Conservation (phyloP, 1,139 yeast genomes). For the Blastobotrys illinoisensis region DNA sequence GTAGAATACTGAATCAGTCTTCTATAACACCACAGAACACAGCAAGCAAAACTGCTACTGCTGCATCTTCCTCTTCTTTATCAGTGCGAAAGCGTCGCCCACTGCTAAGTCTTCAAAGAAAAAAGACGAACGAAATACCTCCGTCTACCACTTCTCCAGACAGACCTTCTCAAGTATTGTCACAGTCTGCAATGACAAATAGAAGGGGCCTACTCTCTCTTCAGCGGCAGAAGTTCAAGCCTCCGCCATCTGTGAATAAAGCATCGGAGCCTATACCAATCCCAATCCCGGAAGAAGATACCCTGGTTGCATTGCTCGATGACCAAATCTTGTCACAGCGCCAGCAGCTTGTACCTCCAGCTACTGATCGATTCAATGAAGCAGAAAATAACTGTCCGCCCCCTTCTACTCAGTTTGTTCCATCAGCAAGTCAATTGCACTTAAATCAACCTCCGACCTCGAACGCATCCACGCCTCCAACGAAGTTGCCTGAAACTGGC, state of each 20-base stretch:
- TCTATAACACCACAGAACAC: neutral
- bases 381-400: neutral
- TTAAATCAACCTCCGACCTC: neutral
- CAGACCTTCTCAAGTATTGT: neutral
- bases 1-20: neutral
- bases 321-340: neutral
- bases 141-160: neutral
- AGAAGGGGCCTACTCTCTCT: neutral
- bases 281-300: neutral
- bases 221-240: neutral
- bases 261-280: too few relatives aligned
- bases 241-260: neutral
- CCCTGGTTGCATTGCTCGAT: neutral
- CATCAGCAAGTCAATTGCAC: neutral
- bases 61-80: neutral
- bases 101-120: neutral
- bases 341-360: neutral
- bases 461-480: neutral
- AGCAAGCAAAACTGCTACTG: neutral
- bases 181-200: neutral
- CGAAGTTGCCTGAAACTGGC: conserved; percentile 3
- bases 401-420: neutral
- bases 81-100: neutral
- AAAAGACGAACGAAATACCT: neutral
- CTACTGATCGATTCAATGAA: neutral